phyloP scores from a whole-genome alignment of 73 alveolate genomes.

The Tetrahymena thermophila region DNA sequence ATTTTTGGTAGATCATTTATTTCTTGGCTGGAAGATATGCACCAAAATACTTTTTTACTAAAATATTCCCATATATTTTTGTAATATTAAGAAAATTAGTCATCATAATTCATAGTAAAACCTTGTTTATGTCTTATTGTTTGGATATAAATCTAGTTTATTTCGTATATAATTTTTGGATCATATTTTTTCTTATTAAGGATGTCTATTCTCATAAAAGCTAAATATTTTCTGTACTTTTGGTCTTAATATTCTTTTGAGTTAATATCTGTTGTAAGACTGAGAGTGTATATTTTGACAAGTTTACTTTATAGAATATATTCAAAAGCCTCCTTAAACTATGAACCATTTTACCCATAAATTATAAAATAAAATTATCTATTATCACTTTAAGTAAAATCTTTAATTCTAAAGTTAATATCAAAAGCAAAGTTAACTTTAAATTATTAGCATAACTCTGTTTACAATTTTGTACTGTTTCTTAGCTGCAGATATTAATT shows the following conservation, averaged over 20 bases:
- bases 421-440: not conserved
- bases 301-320: not conserved
- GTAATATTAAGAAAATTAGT: too few relatives aligned
- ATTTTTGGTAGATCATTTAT: too few relatives aligned
- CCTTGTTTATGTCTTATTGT: not conserved
- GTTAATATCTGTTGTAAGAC: not conserved
- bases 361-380: not conserved
- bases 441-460: not conserved
- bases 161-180: not conserved
- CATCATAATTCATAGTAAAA: not conserved
- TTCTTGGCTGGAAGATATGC: not conserved
- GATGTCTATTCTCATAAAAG: not conserved
- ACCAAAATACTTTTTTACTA: not conserved
- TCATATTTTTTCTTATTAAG: not conserved
- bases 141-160: too few relatives aligned
- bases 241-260: not conserved
- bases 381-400: not conserved
- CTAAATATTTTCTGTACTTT: not conserved
- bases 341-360: not conserved
- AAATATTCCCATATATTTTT: too few relatives aligned
- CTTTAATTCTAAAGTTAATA: not conserved
- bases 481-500: not conserved
- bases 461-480: not conserved
- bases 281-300: not conserved
- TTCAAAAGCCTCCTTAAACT: not conserved